Evolutionary conservation across 2,329 filamentous ascomycete species (phyloP), one percentile per base, ranked within the genome.

Genomic region (Coniochaeta pulveracea): DNA sequence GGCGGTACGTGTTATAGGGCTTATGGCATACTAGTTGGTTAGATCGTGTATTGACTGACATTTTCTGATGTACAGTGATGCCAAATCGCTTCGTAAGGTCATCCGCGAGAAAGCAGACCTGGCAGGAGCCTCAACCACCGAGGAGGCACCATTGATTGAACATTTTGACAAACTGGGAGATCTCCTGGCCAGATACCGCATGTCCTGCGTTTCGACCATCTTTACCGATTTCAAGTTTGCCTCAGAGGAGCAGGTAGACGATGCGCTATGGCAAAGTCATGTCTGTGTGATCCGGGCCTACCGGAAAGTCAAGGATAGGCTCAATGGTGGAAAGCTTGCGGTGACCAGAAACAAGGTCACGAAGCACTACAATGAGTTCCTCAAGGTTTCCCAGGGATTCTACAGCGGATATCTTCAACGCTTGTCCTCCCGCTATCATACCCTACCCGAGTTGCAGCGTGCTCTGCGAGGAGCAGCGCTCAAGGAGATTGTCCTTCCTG

Each of bases 331-430:
- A 38, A 64, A 64, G 35, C 63, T 71, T 39, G 63, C 64, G 5
- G 73, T 80, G 10, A 66, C 75, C 56, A 76, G 75, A 47, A 76
- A 88, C 41, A 91, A 86, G 56, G 64, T 89, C 33, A 80, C 84
- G 52, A 88, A 83, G 57, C 69, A 79, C 42, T 96, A 93, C 55
- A 65, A 80, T 37, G 73, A 76, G 44, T 96, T 93, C 54, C 75
- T 96, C 45, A 93, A 89, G 57, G 80, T 79, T 29, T 82, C 85
- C 43, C 84, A 91, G 56, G 76, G 76, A 47, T 95, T 93, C 55
- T 96, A 96, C 64, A 76, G 82, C 48, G 78, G 76, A 43, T 91
- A 85, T 48, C 80, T 95, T 35, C 77, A 89, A 54, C 75, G 79
- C 36, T 65, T 95, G 16, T 77, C 80, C 34, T 66, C 64, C 17